These are phyloP conservation scores for Auricularia heimuer DNA, from an alignment of 768 basidiomycete genomes.

Conservation along the genomic window DNA sequence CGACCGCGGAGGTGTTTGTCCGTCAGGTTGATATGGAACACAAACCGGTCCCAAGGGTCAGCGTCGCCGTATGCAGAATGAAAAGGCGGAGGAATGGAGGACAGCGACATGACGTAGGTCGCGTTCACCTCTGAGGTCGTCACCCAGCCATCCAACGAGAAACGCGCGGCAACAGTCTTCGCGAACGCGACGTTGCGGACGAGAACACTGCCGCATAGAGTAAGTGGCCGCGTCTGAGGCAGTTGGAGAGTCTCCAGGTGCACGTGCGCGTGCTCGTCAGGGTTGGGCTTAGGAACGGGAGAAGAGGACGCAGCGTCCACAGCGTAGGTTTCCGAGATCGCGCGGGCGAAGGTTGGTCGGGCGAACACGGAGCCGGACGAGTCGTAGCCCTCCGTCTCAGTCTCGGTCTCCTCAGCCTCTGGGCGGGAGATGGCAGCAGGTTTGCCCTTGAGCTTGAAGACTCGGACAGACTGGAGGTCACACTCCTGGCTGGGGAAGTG, in stretches of 20 bases:
- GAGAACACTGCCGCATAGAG: slow-evolving; percentile 31
- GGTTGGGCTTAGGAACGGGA: background rate
- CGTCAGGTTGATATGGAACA: slow-evolving; percentile 64
- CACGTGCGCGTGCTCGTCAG: background rate
- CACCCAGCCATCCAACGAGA: slow-evolving; percentile 92
- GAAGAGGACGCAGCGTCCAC: background rate
- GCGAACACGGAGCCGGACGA: background rate
- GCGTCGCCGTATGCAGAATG: background rate
- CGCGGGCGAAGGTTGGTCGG: background rate
- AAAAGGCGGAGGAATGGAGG: background rate
- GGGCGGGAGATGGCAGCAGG: background rate
- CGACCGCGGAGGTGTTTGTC: slow-evolving; percentile 71
- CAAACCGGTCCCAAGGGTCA: slow-evolving; percentile 48
- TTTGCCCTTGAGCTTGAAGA: background rate
- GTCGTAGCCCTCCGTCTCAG: background rate
- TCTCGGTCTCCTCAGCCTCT: background rate
- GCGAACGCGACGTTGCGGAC: slow-evolving; percentile 81
- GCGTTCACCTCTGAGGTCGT: slow-evolving; percentile 90
- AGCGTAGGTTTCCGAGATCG: background rate
- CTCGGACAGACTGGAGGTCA: background rate
- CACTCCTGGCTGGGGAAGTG: background rate
- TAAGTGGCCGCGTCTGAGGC: background rate
- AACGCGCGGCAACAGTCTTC: slow-evolving; percentile 81
- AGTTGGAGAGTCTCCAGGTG: background rate
- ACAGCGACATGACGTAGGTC: slow-evolving; percentile 44